These are phyloP conservation scores for Linderina pennispora DNA, from an alignment of 192 early-diverging fungal genomes.

Conservation along the genomic window DNA sequence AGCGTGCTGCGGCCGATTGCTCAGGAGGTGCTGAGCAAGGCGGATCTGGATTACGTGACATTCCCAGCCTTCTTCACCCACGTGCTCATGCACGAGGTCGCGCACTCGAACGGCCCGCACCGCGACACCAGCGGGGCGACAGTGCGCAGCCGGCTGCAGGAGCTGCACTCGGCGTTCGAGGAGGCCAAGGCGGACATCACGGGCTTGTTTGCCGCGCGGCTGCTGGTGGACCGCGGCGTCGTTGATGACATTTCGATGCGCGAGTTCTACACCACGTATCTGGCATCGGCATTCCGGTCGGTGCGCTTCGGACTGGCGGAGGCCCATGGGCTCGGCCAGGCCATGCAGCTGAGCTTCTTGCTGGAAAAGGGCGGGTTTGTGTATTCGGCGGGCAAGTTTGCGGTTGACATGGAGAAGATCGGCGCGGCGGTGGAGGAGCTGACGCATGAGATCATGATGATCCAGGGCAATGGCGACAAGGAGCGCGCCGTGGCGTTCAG, in stretches of 20 bases:
- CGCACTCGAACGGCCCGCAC: conserved; percentile 67
- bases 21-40: conserved; percentile 40
- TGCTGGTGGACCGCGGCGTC: conserved; percentile 54
- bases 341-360: conserved; percentile 64
- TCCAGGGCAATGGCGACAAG: conserved; percentile 69
- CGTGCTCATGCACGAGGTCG: conserved; percentile 65
- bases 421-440: conserved; percentile 51
- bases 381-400: conserved; percentile 43
- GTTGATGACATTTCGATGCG: conserved; percentile 53
- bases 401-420: conserved; percentile 57
- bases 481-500: conserved; percentile 52
- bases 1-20: conserved; percentile 62
- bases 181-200: conserved; percentile 76
- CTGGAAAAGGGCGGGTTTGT: conserved; percentile 60
- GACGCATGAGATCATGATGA: conserved; percentile 58
- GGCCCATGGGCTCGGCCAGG: conserved; percentile 67
- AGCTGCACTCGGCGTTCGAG: conserved; percentile 67
- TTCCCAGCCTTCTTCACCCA: conserved; percentile 69
- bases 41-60: conserved; percentile 51
- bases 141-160: conserved; percentile 60
- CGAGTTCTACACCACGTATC: conserved; percentile 66
- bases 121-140: conserved; percentile 48
- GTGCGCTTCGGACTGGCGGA: conserved; percentile 67
- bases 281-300: conserved; percentile 66
- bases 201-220: conserved; percentile 54